Evolutionary conservation across 805 yeast genomes (phyloP).

Genomic region (Nakazawaea molendinolei): DNA sequence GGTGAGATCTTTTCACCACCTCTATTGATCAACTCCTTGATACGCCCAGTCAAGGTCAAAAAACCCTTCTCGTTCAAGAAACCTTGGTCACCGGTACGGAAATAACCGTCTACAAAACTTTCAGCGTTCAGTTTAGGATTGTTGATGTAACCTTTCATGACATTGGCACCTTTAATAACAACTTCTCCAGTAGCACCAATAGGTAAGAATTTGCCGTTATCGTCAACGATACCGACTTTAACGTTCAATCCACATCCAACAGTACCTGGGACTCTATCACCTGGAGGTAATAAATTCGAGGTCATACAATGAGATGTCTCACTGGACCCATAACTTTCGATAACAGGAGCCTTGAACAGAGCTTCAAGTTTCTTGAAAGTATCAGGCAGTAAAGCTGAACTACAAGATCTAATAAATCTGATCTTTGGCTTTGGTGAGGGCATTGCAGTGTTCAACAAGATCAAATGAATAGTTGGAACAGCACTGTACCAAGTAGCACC

Average conservation of each 20-base stretch:
- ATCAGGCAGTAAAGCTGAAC: constrained; percentile 63
- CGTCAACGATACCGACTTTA: constrained; percentile 53
- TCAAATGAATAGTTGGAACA: constrained; percentile 72
- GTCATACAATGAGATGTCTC: constrained; percentile 81
- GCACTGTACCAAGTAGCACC: constrained; percentile 68
- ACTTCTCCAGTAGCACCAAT: constrained; percentile 64
- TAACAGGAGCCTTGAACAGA: constrained; percentile 56
- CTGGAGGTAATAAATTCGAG: constrained; percentile 62
- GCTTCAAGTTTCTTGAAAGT: constrained; percentile 52
- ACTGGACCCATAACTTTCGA: constrained; percentile 78
- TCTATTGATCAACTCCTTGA: constrained; percentile 68
- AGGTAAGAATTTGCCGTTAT: constrained; percentile 36
- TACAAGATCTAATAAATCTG: constrained; percentile 67
- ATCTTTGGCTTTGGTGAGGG: constrained; percentile 46
- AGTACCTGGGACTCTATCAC: constrained; percentile 60
- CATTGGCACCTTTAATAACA: constrained; percentile 58
- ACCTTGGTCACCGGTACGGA: constrained; percentile 80
- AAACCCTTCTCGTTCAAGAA: constrained; percentile 51
- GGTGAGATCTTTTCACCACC: constrained; percentile 80
- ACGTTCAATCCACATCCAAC: constrained; percentile 63
- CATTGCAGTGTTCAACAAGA: constrained; percentile 43
- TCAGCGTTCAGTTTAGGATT: constrained; percentile 66
- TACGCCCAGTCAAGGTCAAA: constrained; percentile 58
- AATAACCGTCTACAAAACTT: constrained; percentile 44
- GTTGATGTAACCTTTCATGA: constrained; percentile 66